Evolutionary conservation across 768 basidiomycete species (phyloP).

Genomic region (Hericium erinaceus): DNA sequence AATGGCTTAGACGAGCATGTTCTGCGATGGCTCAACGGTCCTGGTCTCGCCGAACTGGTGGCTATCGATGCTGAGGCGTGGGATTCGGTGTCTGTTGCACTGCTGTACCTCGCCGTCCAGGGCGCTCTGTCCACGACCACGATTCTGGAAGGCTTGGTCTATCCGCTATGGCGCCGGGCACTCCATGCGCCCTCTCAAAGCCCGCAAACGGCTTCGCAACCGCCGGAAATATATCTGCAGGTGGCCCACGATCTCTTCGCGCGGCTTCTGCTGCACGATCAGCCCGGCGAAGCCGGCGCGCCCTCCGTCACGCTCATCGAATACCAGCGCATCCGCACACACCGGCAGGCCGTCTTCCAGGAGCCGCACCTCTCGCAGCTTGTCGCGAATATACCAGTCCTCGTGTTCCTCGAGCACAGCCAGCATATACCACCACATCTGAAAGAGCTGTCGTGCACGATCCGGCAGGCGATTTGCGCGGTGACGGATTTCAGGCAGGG

Average conservation of each 20-base stretch:
- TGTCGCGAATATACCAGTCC: slow-evolving; percentile 52
- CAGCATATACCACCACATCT: slow-evolving; percentile 38
- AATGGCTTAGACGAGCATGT: slow-evolving; percentile 63
- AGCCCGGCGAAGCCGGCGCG: slow-evolving; percentile 23
- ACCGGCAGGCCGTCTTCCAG: slow-evolving; percentile 57
- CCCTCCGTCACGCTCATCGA: slow-evolving; percentile 49
- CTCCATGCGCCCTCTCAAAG: slow-evolving; percentile 32
- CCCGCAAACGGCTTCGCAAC: slow-evolving; percentile 15
- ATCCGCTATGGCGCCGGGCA: slow-evolving; percentile 65
- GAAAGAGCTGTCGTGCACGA: slow-evolving; percentile 35
- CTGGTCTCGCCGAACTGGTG: slow-evolving; percentile 54
- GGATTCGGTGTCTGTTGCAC: slow-evolving; percentile 53
- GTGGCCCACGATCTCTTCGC: slow-evolving; percentile 58
- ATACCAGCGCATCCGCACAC: slow-evolving; percentile 59
- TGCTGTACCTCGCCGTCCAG: slow-evolving; percentile 54
- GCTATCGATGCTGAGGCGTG: slow-evolving; percentile 54
- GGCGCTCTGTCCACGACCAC: slow-evolving; percentile 68
- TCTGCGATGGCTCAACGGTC: slow-evolving; percentile 61
- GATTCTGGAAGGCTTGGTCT: slow-evolving; percentile 64
- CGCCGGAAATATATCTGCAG: slow-evolving; percentile 43
- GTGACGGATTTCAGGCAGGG: slow-evolving; percentile 64
- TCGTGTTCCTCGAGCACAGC: slow-evolving; percentile 67
- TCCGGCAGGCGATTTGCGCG: slow-evolving; percentile 54
- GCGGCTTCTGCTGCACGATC: slow-evolving; percentile 47
- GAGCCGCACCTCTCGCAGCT: slow-evolving; percentile 58